Percentiles rank a stretch among this genome's conserved stretches.
Evolutionary conservation across 1,284 basidiomycete species (phyloP).

Genomic region (Leccinum idahoense): DNA sequence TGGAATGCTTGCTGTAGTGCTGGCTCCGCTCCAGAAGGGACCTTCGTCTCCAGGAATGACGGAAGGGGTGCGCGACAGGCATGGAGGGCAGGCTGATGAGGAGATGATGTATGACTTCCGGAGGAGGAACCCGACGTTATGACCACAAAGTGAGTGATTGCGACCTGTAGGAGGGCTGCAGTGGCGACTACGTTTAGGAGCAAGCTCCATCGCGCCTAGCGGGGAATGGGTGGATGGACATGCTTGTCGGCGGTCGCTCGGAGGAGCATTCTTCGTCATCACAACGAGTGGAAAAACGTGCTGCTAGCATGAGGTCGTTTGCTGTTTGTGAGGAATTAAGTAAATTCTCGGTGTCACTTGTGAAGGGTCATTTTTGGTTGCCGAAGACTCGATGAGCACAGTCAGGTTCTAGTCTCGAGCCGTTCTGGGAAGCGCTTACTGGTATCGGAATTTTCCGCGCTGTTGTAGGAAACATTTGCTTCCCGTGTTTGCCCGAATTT

Average conservation of each 20-base stretch:
- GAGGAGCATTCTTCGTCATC: neutral
- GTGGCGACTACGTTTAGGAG: conserved; percentile 14
- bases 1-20: conserved; percentile 10
- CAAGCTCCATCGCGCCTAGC: conserved; percentile 19
- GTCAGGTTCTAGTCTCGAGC: neutral
- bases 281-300: neutral
- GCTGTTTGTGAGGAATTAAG: neutral
- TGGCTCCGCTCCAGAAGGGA: conserved; percentile 14
- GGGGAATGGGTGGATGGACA: conserved; percentile 3
- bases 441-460: no score
- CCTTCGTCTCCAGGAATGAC: conserved; percentile 11
- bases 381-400: neutral
- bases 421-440: no score
- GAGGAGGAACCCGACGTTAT: neutral
- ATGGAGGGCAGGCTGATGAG: neutral
- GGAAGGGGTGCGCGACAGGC: conserved; percentile 19
- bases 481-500: no score
- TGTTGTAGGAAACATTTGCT: no score
- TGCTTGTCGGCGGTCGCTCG: neutral
- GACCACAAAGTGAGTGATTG: neutral
- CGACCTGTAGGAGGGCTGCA: conserved; percentile 11
- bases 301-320: neutral
- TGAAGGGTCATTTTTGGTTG: neutral
- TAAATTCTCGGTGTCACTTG: neutral
- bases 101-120: neutral